Evolutionary conservation across 2,329 filamentous ascomycete genomes (phyloP).

Genomic region (Trichothecium roseum): DNA sequence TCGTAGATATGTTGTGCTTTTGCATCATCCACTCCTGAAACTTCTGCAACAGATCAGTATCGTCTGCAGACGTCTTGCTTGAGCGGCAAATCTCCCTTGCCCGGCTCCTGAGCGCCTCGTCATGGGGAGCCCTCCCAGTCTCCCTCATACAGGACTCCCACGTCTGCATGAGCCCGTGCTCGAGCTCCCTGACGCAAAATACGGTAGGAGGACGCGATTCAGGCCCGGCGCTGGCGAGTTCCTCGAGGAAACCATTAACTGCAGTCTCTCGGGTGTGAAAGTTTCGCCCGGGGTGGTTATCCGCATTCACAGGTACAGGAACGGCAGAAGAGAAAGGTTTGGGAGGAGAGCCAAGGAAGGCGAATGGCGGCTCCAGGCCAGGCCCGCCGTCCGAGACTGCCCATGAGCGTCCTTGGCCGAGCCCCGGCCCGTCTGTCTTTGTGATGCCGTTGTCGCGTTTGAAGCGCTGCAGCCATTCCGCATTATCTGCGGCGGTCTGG

Average conservation of each 20-base stretch:
- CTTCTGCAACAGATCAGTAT: constrained; percentile 37
- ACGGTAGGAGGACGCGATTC: constrained; percentile 36
- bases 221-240: constrained; percentile 23
- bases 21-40: constrained; percentile 37
- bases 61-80: constrained; percentile 41
- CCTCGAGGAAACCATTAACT: constrained; percentile 37
- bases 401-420: constrained; percentile 33
- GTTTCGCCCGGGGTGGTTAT: constrained; percentile 14
- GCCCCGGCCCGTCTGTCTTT: constrained; percentile 37
- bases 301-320: constrained; percentile 7
- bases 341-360: constrained; percentile 29
- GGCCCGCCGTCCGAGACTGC: constrained; percentile 37
- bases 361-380: constrained; percentile 46
- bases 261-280: constrained; percentile 14
- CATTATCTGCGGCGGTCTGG: constrained; percentile 52
- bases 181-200: constrained; percentile 50
- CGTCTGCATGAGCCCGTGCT: constrained; percentile 36
- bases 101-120: constrained; percentile 33
- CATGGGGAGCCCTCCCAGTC: constrained; percentile 32
- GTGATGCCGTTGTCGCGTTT: constrained; percentile 47
- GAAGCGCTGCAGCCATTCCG: constrained; percentile 53
- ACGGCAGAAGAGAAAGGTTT: constrained; percentile 21
- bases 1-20: constrained; percentile 8
- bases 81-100: constrained; percentile 33
- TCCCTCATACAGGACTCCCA: constrained; percentile 13